Conservation (phyloP, 495 filamentous ascomycete species). For the Aspergillus carlsbadensis region DNA sequence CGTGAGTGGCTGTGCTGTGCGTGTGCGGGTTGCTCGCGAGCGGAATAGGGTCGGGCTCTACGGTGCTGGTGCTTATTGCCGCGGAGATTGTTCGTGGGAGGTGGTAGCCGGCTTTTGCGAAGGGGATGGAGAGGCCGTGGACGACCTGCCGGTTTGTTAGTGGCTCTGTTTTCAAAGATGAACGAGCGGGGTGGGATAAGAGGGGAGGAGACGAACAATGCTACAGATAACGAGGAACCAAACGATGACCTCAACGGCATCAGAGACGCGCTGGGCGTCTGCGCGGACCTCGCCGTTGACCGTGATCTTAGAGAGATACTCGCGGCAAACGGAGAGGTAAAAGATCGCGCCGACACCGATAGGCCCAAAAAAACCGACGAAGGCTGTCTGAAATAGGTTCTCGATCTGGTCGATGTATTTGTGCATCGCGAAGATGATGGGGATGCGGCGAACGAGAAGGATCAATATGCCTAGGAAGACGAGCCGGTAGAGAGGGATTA, state of each 20-base stretch:
- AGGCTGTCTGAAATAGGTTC: constrained; percentile 67
- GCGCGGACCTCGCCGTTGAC: constrained; percentile 59
- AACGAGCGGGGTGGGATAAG: background rate
- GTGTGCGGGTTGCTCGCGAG: constrained; percentile 29
- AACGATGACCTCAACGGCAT: constrained; percentile 68
- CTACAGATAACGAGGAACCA: constrained; percentile 89
- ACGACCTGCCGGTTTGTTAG: constrained; percentile 56
- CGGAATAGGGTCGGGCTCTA: constrained; percentile 32
- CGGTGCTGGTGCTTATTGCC: constrained; percentile 42
- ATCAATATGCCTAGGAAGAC: constrained; percentile 79
- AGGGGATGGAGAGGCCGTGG: constrained; percentile 80
- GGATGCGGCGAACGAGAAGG: constrained; percentile 74
- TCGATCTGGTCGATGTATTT: constrained; percentile 80
- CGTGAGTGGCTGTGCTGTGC: constrained; percentile 39
- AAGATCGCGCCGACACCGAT: constrained; percentile 93
- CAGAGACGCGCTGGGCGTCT: constrained; percentile 63
- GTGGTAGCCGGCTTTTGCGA: constrained; percentile 80
- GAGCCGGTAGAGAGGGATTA: constrained; percentile 76
- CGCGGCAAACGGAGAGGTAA: constrained; percentile 76
- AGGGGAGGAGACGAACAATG: constrained; percentile 59
- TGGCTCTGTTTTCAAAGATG: constrained; percentile 18
- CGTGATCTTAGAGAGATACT: constrained; percentile 57
- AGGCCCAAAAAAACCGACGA: constrained; percentile 91
- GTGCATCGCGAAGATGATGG: constrained; percentile 71
- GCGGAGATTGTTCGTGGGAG: constrained; percentile 74